Conservation (phyloP, 345 rosid species). For the Citrus unshiu region DNA sequence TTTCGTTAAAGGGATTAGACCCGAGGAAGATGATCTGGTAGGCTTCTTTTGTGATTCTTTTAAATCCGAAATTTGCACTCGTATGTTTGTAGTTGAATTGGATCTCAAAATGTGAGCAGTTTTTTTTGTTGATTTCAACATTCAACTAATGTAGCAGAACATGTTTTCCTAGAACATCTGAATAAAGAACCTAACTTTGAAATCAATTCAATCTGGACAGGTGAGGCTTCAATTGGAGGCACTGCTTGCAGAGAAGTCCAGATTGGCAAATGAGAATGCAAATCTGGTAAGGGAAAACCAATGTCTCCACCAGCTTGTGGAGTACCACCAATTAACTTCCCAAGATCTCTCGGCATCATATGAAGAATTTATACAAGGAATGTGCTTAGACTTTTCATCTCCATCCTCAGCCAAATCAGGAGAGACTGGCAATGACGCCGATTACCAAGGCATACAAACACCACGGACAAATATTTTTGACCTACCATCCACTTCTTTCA, state of each 20-base stretch:
- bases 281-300: conserved; percentile 78
- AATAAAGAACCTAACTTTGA: background rate
- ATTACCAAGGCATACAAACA: conserved; percentile 5
- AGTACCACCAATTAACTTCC: conserved; percentile 81
- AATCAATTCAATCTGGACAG: conserved; percentile 28
- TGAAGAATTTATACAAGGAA: conserved; percentile 57
- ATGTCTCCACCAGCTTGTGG: conserved; percentile 80
- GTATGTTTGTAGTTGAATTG: background rate
- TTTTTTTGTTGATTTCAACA: background rate
- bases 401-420: conserved; percentile 37
- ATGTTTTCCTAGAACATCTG: background rate
- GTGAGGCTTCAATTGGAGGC: conserved; percentile 95
- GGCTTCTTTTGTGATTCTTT: background rate
- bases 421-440: conserved; percentile 25
- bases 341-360: conserved; percentile 77
- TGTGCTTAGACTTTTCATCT: conserved; percentile 79
- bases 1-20: conserved; percentile 57
- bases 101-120: background rate
- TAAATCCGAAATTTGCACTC: background rate
- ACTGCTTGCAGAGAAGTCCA: conserved; percentile 80
- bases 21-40: conserved; percentile 97
- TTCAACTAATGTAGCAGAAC: background rate
- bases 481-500: conserved; percentile 41
- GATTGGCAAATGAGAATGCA: conserved; percentile 82
- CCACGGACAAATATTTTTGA: conserved; percentile 6